Percentiles rank a stretch among this genome's conserved stretches.
phyloP scores from a whole-genome alignment of 495 filamentous ascomycete species.

The Podospora didyma region DNA sequence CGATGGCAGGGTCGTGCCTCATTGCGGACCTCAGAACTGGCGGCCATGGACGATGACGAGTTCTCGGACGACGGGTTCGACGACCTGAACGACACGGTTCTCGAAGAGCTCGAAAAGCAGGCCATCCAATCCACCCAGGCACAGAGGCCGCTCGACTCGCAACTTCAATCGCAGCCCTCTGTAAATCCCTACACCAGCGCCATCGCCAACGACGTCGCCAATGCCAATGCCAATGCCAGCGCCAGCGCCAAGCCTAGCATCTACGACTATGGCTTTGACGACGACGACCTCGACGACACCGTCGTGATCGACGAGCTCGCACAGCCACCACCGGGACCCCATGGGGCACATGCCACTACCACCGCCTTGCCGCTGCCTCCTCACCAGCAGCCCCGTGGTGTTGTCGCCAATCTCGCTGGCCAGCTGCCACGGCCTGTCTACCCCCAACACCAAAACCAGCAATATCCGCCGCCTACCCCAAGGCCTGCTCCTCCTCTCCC shows the following conservation, averaged over 20 bases:
- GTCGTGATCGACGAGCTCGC: slow-evolving; percentile 26
- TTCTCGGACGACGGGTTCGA: slow-evolving; percentile 48
- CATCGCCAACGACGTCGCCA: slow-evolving; percentile 2
- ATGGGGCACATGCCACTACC: slow-evolving; percentile 4
- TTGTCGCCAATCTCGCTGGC: slow-evolving; percentile 10
- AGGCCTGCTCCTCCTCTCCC: slow-evolving; percentile 12
- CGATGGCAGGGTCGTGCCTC: slow-evolving; percentile 15
- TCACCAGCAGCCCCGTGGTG: slow-evolving; percentile 13
- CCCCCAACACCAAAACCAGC: slow-evolving; percentile 13
- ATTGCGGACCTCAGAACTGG: slow-evolving; percentile 2
- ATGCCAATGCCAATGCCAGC: neutral
- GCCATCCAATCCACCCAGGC: slow-evolving; percentile 46
- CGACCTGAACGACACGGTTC: slow-evolving; percentile 36
- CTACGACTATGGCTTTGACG: slow-evolving; percentile 19
- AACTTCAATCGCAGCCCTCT: slow-evolving; percentile 6
- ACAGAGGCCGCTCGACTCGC: slow-evolving; percentile 26
- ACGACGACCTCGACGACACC: slow-evolving; percentile 29
- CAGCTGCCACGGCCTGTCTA: slow-evolving; percentile 10
- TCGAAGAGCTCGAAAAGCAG: slow-evolving; percentile 46
- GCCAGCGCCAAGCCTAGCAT: neutral
- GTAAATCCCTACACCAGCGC: neutral
- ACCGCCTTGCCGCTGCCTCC: slow-evolving; percentile 1
- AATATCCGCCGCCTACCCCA: neutral
- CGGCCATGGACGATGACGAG: slow-evolving; percentile 46
- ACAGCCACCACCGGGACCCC: slow-evolving; percentile 1